phyloP scores from a whole-genome alignment of 768 basidiomycete species.

The Phlegmacium glaucopus region DNA sequence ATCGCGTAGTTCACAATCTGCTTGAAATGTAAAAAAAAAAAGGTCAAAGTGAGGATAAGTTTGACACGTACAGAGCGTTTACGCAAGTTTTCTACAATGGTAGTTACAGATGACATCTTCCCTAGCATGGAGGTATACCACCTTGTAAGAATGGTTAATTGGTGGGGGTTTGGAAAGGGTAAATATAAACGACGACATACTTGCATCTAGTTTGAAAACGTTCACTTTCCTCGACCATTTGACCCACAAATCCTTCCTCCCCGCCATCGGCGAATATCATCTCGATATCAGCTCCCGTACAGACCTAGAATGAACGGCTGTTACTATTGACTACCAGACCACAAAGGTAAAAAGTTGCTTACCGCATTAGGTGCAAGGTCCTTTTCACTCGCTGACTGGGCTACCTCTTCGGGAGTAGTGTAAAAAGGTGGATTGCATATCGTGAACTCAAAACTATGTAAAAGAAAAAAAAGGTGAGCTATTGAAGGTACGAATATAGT shows the following conservation, averaged over 20 bases:
- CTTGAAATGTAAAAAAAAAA: no score
- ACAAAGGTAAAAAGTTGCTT: conserved; percentile 19
- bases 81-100: conserved; percentile 56
- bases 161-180: not conserved
- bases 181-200: conserved; percentile 33
- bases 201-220: conserved; percentile 47
- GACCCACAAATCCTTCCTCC: conserved; percentile 71
- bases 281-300: conserved; percentile 83
- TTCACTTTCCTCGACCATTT: conserved; percentile 77
- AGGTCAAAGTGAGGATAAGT: not conserved
- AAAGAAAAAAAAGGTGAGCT: no score
- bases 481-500: not conserved
- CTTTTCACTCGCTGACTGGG: conserved; percentile 57
- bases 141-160: not conserved
- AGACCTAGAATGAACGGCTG: conserved; percentile 45
- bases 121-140: conserved; percentile 97
- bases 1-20: conserved; percentile 88
- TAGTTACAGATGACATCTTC: conserved; percentile 69
- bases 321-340: not conserved
- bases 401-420: conserved; percentile 65
- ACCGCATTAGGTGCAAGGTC: conserved; percentile 69
- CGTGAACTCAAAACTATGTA: conserved; percentile 71
- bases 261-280: conserved; percentile 86
- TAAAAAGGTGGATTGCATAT: conserved; percentile 99
- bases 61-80: conserved; percentile 25